phyloP scores from a whole-genome alignment of 2,329 filamentous ascomycete genomes.

The Fusarium buxicola region DNA sequence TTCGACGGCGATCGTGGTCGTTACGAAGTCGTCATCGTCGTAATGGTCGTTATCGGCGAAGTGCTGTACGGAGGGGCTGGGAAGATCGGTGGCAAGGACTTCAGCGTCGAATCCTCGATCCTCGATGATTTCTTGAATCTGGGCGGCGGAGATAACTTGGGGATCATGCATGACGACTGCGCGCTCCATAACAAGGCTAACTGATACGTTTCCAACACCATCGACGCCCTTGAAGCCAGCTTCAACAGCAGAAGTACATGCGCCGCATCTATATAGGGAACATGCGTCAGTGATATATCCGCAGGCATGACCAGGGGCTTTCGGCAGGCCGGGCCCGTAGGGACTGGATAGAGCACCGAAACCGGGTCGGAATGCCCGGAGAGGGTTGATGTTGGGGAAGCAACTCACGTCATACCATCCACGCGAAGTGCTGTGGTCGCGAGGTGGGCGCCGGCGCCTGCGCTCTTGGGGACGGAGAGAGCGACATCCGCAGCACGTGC shows the following conservation, averaged over 20 bases:
- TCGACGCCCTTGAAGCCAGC: conserved; percentile 85
- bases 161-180: conserved; percentile 95
- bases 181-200: conserved; percentile 94
- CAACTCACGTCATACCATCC: conserved; percentile 82
- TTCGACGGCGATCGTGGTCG: conserved; percentile 81
- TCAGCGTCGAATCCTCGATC: conserved; percentile 93
- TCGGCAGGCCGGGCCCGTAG: conserved; percentile 4
- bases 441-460: conserved; percentile 67
- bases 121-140: conserved; percentile 87
- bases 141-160: conserved; percentile 75
- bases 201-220: conserved; percentile 86
- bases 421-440: conserved; percentile 92
- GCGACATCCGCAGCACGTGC: conserved; percentile 26
- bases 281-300: conserved; percentile 47
- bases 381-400: conserved; percentile 12
- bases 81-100: conserved; percentile 84
- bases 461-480: conserved; percentile 49
- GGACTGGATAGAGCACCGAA: conserved; percentile 10
- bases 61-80: conserved; percentile 61
- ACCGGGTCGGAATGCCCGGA: conserved; percentile 34
- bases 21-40: conserved; percentile 61
- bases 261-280: conserved; percentile 76
- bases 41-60: conserved; percentile 51
- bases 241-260: conserved; percentile 96
- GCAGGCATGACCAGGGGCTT: conserved; percentile 1